Percentiles rank a stretch among this genome's conserved stretches.
phyloP scores from a whole-genome alignment of 2,329 filamentous ascomycete genomes.

The Fusarium longipes region DNA sequence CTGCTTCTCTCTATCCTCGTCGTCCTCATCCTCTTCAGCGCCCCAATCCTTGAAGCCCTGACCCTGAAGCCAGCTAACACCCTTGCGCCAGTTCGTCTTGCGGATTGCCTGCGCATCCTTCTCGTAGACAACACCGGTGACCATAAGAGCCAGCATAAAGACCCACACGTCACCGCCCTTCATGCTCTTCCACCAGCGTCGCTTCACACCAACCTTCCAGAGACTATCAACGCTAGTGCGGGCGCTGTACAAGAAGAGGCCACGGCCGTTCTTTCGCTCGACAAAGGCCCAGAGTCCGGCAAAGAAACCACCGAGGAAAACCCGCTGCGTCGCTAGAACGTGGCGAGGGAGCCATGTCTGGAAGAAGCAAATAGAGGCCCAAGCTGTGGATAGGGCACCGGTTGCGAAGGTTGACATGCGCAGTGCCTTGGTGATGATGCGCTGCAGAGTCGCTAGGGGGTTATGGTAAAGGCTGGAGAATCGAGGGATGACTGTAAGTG shows the following conservation, averaged over 20 bases:
- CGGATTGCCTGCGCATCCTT: constrained; percentile 73
- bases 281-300: constrained; percentile 88
- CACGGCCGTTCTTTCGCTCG: constrained; percentile 71
- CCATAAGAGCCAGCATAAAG: constrained; percentile 81
- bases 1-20: constrained; percentile 50
- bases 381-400: constrained; percentile 84
- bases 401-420: constrained; percentile 79
- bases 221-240: constrained; percentile 82
- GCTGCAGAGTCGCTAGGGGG: constrained; percentile 74
- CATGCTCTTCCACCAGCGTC: constrained; percentile 86
- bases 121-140: constrained; percentile 84
- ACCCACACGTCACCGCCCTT: constrained; percentile 86
- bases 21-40: constrained; percentile 61
- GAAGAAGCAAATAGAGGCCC: constrained; percentile 92
- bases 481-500: constrained; percentile 73
- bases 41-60: constrained; percentile 80
- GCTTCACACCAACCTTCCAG: constrained; percentile 95
- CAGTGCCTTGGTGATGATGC: constrained; percentile 75
- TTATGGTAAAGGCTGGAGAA: constrained; percentile 75
- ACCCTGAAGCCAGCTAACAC: constrained; percentile 77
- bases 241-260: constrained; percentile 81
- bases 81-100: constrained; percentile 75
- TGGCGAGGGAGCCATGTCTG: constrained; percentile 79
- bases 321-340: constrained; percentile 82
- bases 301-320: constrained; percentile 88